Evolutionary conservation across 169 alveolate genomes (phyloP).

Genomic region (Eimeria tenella): DNA sequence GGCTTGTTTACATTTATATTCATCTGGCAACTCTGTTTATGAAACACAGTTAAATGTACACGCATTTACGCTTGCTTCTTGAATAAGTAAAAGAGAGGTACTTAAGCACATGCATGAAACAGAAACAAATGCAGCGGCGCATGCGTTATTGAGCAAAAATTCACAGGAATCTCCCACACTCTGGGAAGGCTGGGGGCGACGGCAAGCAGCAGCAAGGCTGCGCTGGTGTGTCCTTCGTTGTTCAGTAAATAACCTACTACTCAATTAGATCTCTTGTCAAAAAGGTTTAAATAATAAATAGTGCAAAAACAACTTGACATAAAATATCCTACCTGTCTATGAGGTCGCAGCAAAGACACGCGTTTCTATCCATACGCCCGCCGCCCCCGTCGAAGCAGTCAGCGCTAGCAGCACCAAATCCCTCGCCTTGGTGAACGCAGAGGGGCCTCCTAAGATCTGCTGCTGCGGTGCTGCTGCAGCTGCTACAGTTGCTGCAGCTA

Average conservation of each 20-base stretch:
- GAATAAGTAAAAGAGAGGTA: neutral
- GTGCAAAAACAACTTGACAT: neutral
- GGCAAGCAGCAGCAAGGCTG: no score
- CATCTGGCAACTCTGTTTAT: no score
- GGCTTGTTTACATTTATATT: no score
- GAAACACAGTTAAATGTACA: no score
- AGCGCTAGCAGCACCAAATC: neutral
- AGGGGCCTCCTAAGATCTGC: neutral
- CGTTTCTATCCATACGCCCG: neutral
- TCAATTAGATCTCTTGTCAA: no score
- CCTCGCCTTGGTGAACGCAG: neutral
- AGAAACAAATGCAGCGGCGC: neutral
- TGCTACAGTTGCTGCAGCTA: neutral
- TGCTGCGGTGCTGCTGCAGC: conserved; percentile 28
- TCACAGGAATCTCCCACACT: no score
- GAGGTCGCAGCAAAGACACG: conserved; percentile 76
- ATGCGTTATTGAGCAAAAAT: no score
- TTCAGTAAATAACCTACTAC: no score
- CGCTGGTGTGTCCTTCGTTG: no score
- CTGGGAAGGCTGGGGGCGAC: no score
- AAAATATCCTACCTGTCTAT: conserved; percentile 26
- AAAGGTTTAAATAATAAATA: no score
- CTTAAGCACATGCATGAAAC: neutral
- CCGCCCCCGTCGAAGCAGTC: conserved; percentile 22
- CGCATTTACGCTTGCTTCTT: no score